These are phyloP conservation scores for Cutaneotrichosporon cutaneum DNA, from an alignment of 1,284 basidiomycete species.

Conservation along the genomic window DNA sequence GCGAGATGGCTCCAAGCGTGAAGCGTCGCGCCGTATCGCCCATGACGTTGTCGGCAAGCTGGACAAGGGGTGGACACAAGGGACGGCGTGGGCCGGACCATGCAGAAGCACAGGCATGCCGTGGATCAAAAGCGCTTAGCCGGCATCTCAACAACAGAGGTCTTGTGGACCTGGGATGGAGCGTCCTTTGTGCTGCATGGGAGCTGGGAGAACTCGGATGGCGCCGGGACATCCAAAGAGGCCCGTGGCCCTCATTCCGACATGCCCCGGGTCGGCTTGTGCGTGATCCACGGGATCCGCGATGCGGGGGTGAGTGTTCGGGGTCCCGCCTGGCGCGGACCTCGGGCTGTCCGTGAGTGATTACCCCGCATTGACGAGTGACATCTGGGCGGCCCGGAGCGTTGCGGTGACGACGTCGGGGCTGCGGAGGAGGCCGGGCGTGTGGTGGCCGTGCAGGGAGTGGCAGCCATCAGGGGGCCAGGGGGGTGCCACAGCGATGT, in stretches of 20 bases:
- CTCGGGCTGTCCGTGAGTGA: conserved; percentile 1
- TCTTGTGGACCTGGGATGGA: no score
- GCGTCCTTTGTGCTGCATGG: no score
- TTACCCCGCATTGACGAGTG: conserved; percentile 7
- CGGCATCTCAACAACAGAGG: no score
- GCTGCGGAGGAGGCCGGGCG: neutral
- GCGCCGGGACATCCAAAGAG: neutral
- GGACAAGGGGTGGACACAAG: no score
- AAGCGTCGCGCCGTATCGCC: no score
- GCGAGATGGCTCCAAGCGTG: neutral
- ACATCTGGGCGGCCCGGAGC: neutral
- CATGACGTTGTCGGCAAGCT: no score
- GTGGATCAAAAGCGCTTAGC: no score
- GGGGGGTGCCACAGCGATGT: conserved; percentile 1
- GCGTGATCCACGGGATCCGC: conserved; percentile 1
- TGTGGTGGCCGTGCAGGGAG: no score
- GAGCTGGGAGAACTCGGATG: neutral
- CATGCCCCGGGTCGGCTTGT: neutral
- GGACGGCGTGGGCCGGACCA: neutral
- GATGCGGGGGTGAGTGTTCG: conserved; percentile 2
- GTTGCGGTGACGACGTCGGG: neutral
- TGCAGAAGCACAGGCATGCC: no score
- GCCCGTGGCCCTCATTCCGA: neutral
- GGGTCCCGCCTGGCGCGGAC: conserved; percentile 3
- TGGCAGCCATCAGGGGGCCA: no score